Conservation (phyloP, 176 grass and related monocot genomes). For the Zoysia pacifica region DNA sequence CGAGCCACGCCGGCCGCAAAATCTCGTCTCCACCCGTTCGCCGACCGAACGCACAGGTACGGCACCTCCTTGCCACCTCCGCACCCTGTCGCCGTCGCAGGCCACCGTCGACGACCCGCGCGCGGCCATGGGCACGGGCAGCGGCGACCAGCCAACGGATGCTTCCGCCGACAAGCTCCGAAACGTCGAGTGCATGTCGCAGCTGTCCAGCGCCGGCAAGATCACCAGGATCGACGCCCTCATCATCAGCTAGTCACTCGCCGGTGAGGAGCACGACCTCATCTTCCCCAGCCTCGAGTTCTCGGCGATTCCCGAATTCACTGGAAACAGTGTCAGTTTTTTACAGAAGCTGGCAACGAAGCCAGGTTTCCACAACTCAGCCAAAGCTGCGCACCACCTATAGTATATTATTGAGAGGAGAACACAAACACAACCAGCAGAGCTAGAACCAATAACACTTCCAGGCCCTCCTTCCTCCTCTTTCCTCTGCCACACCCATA, state of each 20-base stretch:
- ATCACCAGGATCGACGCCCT: conserved; percentile 68
- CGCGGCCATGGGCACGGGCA: conserved; percentile 50
- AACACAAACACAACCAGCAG: conserved; percentile 74
- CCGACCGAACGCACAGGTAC: not conserved
- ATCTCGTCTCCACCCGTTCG: too few species aligned
- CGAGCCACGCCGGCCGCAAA: too few species aligned
- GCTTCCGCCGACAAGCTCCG: conserved; percentile 54
- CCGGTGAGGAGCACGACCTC: conserved; percentile 82
- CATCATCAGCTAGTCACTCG: conserved; percentile 79
- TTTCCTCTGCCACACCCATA: conserved; percentile 83
- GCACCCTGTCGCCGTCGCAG: not conserved
- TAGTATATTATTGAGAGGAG: conserved; percentile 67
- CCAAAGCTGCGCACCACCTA: conserved; percentile 48
- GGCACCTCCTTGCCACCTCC: conserved; percentile 10
- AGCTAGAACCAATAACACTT: conserved; percentile 83
- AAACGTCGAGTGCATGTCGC: conserved; percentile 81
- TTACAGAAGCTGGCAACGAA: conserved; percentile 95
- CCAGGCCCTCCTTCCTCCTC: conserved; percentile 85
- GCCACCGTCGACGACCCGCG: not conserved
- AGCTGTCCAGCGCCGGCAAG: conserved; percentile 63
- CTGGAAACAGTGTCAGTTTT: conserved; percentile 94
- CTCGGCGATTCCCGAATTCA: conserved; percentile 84
- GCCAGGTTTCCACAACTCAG: conserved; percentile 72
- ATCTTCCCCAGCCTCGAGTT: conserved; percentile 71
- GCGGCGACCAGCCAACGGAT: conserved; percentile 34